phyloP scores from a whole-genome alignment of 2,329 filamentous ascomycete species.

The Claviceps pazoutovae region DNA sequence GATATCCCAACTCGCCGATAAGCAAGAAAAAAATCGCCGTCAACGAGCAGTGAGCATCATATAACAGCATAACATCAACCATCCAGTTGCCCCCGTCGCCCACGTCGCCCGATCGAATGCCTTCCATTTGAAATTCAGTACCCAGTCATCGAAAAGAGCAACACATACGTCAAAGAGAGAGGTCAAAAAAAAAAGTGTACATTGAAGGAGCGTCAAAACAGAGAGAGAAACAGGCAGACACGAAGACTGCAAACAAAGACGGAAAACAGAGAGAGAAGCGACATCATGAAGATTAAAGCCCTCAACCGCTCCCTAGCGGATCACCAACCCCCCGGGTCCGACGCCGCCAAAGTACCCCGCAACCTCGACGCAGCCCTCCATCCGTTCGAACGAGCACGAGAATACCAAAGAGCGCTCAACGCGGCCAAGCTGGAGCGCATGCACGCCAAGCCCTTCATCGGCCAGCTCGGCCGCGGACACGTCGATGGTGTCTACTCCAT shows the following conservation, averaged over 20 bases:
- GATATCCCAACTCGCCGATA: conserved; percentile 12
- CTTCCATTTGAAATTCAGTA: neutral
- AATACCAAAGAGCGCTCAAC: conserved; percentile 48
- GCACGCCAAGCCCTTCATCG: conserved; percentile 64
- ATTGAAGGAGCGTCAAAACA: neutral
- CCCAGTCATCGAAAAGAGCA: too few species aligned
- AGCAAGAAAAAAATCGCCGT: conserved; percentile 12
- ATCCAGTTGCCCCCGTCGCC: neutral
- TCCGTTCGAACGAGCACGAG: conserved; percentile 79
- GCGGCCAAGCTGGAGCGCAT: conserved; percentile 88
- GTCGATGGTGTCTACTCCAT: conserved; percentile 75
- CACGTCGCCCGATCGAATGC: neutral
- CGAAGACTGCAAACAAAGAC: neutral
- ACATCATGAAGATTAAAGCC: conserved; percentile 46
- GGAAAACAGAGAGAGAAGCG: neutral
- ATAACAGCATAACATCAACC: neutral
- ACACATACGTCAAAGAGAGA: too few species aligned
- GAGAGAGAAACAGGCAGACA: neutral
- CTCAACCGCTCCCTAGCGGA: conserved; percentile 51
- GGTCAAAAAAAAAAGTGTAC: too few species aligned
- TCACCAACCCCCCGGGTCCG: conserved; percentile 52
- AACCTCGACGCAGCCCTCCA: conserved; percentile 76
- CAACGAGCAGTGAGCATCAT: conserved; percentile 1
- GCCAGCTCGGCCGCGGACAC: conserved; percentile 77
- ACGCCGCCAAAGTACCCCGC: conserved; percentile 49